These are phyloP conservation scores for Testicularia cyperi DNA, from an alignment of 1,284 basidiomycete genomes.

Conservation along the genomic window DNA sequence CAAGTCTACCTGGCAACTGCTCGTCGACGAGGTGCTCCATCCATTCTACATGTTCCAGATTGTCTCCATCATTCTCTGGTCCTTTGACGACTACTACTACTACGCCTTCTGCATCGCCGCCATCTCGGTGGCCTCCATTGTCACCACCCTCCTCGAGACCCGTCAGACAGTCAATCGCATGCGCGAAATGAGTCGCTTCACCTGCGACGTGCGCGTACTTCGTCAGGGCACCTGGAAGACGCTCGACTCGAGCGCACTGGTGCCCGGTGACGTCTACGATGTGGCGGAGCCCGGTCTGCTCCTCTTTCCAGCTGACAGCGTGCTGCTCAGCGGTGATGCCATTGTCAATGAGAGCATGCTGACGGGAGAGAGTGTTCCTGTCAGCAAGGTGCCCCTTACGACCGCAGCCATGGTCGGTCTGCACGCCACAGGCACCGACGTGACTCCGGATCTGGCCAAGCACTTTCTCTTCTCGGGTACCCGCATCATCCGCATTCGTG, in stretches of 20 bases:
- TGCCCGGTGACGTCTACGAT: conserved; percentile 91
- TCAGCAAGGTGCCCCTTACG: conserved; percentile 75
- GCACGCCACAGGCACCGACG: conserved; percentile 60
- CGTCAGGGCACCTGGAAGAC: conserved; percentile 65
- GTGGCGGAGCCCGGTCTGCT: conserved; percentile 75
- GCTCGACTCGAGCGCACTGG: conserved; percentile 76
- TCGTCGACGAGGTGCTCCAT: conserved; percentile 70
- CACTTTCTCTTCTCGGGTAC: conserved; percentile 91
- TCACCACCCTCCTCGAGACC: conserved; percentile 87
- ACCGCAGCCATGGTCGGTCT: conserved; percentile 40
- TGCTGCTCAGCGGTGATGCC: conserved; percentile 89
- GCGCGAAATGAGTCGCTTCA: conserved; percentile 93
- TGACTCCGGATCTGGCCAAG: conserved; percentile 74
- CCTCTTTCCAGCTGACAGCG: conserved; percentile 84
- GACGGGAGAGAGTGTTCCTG: conserved; percentile 91
- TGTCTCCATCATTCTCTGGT: conserved; percentile 91
- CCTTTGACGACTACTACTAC: conserved; percentile 84
- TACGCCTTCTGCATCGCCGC: conserved; percentile 96
- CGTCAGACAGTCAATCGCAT: conserved; percentile 83
- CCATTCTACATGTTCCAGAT: conserved; percentile 81
- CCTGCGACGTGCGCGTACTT: conserved; percentile 75
- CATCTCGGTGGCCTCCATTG: conserved; percentile 83
- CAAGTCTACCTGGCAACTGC: conserved; percentile 76
- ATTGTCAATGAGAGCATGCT: conserved; percentile 99
- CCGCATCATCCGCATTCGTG: conserved; percentile 82